Base-by-base conservation (phyloP, 768 basidiomycete species). In the Macrolepiota albuminosa region DNA sequence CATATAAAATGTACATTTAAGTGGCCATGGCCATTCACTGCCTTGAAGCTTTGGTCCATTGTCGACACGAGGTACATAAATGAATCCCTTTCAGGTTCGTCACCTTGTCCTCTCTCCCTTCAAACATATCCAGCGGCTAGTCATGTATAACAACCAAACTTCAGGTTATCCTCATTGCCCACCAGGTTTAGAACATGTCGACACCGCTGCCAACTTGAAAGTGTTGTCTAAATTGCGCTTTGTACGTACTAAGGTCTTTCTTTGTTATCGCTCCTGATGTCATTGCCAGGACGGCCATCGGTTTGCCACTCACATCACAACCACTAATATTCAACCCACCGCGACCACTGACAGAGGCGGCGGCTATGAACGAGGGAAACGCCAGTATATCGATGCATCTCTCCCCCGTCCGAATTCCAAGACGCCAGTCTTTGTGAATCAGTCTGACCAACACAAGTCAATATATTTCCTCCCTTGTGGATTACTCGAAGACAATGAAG, bases 381-480 rank as follows among this genome's bases (percentile, higher is more conserved):
- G 14, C 3, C 54, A 42, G 40, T 2, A 31, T 14, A 43, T 13
- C 7, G 10, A 21, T 43, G 29, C 29, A 42, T 21, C 29, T 16
- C 24, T 39, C 10, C 13, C 14, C 26, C 26, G 4, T 39, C 21
- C 16, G 2, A 42, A 42, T 18, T 8, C 3, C 9, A 40, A 34
- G 18, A 6, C 21, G 18, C 5, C 37, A 5, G 26, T 18, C 26
- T 29, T 29, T 8, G 26, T 54, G 34, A 4, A 36, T 16, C 14
- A 37, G 24, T 4, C 52, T 4, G 9, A 29, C 18, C 11, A 39
- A 26, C 21, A 37, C 24, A 26, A 39, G 24, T 10, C 39, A 14
- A 40, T 18, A 26, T 54, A 58, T 26, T 62, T 58, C 37, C 39
- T 62, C n/a, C 61, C 61, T 37, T 24, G 48, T 34, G 57, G 57